Evolutionary conservation across 768 basidiomycete genomes (phyloP), one percentile per base, ranked within the genome.

Genomic region (Boletus rubescentipes): DNA sequence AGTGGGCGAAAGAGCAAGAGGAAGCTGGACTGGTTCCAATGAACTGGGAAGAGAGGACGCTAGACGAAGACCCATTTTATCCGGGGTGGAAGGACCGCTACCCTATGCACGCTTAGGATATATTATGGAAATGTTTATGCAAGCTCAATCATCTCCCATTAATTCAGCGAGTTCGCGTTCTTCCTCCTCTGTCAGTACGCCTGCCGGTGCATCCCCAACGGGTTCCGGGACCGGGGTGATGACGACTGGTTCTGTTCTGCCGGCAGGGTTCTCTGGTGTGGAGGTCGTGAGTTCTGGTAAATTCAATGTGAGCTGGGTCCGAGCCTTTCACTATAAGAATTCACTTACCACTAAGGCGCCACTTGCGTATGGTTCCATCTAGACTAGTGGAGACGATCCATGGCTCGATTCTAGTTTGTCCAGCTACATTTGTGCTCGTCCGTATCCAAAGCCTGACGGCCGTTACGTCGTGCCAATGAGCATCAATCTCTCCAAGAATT

Each of bases 401-500:
- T 18, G 86, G 83, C 61, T 92, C 90, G 12, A 82, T 66, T 58
- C 74, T 75, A n/a, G 74, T 77, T 49, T 64, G 70, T 9, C 76
- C 76, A 56, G 78, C 79, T 23, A 72, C 72, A 9, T 75, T 76
- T 29, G 70, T 66, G 8, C 72, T 73, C 49, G 68, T 74, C 29
- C 85, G 79, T 60, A 80, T 72, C 93, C 93, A 97, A 11, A 87
- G 72, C 29, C 79, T 78, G 47, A 98, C 71, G 5, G 80, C 83
- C 5, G 83, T 89, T 15, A 98, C 85, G 61, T 97, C 92, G 60
- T 92, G 92, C 83, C 87, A 92, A 65, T 98, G 96, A 7, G 83
- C 94, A 60, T 97, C 91, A 11, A 91, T 72, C 61, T 85, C 83
- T 26, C 78, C 75, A n/a, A 93, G 67, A 29, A 91, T 70, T 54